Conservation (phyloP, 441 rosid genomes). For the Gossypium davidsonii region DNA sequence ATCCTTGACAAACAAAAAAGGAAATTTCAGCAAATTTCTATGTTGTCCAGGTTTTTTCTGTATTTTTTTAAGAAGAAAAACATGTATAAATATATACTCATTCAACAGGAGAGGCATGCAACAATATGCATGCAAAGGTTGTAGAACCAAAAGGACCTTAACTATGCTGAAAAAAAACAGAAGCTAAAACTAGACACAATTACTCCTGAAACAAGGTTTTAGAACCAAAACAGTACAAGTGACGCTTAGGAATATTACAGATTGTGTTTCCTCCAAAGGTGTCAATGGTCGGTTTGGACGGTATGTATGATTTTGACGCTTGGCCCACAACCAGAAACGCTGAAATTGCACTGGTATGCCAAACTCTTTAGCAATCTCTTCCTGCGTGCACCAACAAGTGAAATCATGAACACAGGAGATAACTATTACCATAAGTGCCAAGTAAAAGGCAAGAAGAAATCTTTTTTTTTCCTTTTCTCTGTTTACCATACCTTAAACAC, state of each 20-base stretch:
- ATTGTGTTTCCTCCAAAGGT: conserved; percentile 38
- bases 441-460: background rate
- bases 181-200: background rate
- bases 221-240: background rate
- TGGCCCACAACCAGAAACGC: conserved; percentile 53
- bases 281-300: conserved; percentile 50
- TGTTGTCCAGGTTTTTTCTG: background rate
- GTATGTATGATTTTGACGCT: conserved; percentile 51
- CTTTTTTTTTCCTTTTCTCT: background rate
- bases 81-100: background rate
- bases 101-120: background rate
- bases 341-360: conserved; percentile 43
- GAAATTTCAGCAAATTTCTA: background rate
- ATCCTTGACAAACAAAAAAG: background rate
- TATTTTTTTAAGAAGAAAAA: background rate
- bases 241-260: conserved; percentile 22
- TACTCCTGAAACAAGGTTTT: background rate
- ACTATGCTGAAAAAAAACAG: background rate
- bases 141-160: background rate
- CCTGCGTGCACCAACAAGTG: conserved; percentile 23
- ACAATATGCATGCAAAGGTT: background rate
- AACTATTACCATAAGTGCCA: background rate
- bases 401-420: background rate
- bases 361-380: conserved; percentile 45
- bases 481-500: conserved; percentile 34